Base-by-base conservation (phyloP, 2,329 filamentous ascomycete genomes). In the Pleoardoris graminearum region DNA sequence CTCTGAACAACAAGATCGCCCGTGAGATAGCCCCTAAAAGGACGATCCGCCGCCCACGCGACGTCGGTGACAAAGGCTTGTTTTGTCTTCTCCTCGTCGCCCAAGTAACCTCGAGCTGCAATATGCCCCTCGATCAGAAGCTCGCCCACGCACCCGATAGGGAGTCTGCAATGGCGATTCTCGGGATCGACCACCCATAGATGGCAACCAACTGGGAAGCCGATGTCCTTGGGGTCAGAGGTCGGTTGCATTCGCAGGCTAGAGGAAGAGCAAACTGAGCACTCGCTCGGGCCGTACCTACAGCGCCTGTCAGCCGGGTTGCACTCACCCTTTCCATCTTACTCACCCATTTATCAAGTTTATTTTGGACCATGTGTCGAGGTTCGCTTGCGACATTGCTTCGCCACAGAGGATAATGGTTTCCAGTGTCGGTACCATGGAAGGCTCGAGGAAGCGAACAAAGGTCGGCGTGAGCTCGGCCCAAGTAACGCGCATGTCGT, bases 41-140 rank as follows among this genome's bases (percentile, higher is more conserved):
- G 12, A n/a, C 47, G 46, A 45, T 51, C 48, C 19, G 25, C 17
- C 7, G 49, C 57, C 56, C 65, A 69, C 4, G 39, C 29, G 3
- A 57, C 54, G 29, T 58, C 39, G 14, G 48, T 36, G 21, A 70
- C 53, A 48, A 70, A 70, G 8, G 59, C 58, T 12, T 58, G 51
- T 2, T 51, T 25, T 16, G 63, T 68, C 44, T 64, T 66, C 25
- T 57, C 50, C 8, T 59, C 49, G 23, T 68, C 62, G 22, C 59
- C 54, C 7, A 66, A 44, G 27, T 68, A 68, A 7, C 63, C 62
- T 27, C 63, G 62, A 7, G 61, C 70, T 7, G 72, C 63, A 38
- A 68, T 80, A 2, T 79, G 77, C 0, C 82, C 82, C 56, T 85
- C 82, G 19, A 86, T 77, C 7, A 84, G 75, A 2, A 86, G 72